Conservation (phyloP, 768 basidiomycete species). For the Rhodotorula kratochvilovae region DNA sequence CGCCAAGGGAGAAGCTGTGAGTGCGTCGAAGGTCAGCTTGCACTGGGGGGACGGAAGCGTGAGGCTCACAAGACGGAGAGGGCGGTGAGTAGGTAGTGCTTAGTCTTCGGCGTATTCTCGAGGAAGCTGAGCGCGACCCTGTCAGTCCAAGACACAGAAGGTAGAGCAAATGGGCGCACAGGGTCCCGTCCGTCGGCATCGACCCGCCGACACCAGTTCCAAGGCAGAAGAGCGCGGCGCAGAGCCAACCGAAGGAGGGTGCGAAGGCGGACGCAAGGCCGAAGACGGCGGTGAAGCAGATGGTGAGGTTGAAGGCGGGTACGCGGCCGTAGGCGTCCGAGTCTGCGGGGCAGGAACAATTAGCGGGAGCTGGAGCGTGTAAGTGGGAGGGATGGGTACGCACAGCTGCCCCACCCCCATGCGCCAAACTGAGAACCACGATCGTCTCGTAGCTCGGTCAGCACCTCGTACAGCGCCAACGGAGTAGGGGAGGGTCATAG, state of each 20-base stretch:
- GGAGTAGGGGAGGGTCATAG: constrained; percentile 51
- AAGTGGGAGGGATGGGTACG: constrained; percentile 41
- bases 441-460: too few relatives aligned
- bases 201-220: constrained; percentile 82
- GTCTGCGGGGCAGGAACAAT: constrained; percentile 48
- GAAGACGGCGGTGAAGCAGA: constrained; percentile 84
- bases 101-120: constrained; percentile 85
- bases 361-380: not conserved
- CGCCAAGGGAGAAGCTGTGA: constrained; percentile 72
- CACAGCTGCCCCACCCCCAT: constrained; percentile 69
- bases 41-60: too few relatives aligned
- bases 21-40: too few relatives aligned
- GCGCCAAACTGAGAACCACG: constrained; percentile 23
- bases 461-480: not conserved
- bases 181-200: constrained; percentile 94
- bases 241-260: constrained; percentile 64
- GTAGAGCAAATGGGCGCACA: constrained; percentile 36
- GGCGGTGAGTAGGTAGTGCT: constrained; percentile 84
- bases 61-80: constrained; percentile 67
- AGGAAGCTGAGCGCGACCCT: constrained; percentile 51
- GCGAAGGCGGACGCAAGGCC: constrained; percentile 74
- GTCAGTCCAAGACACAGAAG: not conserved
- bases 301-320: constrained; percentile 83
- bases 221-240: constrained; percentile 73
- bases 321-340: constrained; percentile 86